Evolutionary conservation across 2,329 filamentous ascomycete genomes (phyloP).

Genomic region (Aspergillus nomiae): DNA sequence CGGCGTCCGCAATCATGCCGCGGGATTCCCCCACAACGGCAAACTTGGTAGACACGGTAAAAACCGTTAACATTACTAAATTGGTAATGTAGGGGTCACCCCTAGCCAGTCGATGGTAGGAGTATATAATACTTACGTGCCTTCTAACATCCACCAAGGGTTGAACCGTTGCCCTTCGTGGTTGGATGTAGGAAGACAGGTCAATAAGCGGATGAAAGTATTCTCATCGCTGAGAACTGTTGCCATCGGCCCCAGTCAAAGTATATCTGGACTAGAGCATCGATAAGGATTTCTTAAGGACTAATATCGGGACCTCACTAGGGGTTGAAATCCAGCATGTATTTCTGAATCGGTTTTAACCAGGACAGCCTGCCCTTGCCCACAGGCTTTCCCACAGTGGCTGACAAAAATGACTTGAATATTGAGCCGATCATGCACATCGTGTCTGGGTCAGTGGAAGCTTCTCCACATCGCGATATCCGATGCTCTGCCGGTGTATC

Average conservation of each 20-base stretch:
- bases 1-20: not conserved
- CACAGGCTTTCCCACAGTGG: constrained; percentile 7
- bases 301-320: constrained; percentile 17
- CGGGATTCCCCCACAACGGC: not conserved
- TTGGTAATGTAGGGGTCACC: not conserved
- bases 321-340: constrained; percentile 21
- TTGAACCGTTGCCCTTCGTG: constrained; percentile 13
- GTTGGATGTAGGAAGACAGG: constrained; percentile 12
- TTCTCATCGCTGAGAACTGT: constrained; percentile 10
- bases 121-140: not conserved
- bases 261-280: constrained; percentile 21
- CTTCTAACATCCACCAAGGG: constrained; percentile 14
- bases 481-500: constrained; percentile 22
- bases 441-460: constrained; percentile 23
- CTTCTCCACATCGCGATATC: constrained; percentile 23
- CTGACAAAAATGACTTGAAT: constrained; percentile 30
- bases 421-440: constrained; percentile 30
- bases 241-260: constrained; percentile 8
- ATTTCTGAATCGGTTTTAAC: not conserved
- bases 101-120: not conserved
- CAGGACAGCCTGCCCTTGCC: constrained; percentile 20
- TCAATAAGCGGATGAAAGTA: constrained; percentile 11
- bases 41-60: not conserved
- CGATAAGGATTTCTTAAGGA: constrained; percentile 23
- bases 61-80: not conserved